Percentiles rank a stretch among this genome's conserved stretches.
phyloP scores from a whole-genome alignment of 805 yeast species.

The baker's yeast (Saccharomyces cerevisiae) region DNA sequence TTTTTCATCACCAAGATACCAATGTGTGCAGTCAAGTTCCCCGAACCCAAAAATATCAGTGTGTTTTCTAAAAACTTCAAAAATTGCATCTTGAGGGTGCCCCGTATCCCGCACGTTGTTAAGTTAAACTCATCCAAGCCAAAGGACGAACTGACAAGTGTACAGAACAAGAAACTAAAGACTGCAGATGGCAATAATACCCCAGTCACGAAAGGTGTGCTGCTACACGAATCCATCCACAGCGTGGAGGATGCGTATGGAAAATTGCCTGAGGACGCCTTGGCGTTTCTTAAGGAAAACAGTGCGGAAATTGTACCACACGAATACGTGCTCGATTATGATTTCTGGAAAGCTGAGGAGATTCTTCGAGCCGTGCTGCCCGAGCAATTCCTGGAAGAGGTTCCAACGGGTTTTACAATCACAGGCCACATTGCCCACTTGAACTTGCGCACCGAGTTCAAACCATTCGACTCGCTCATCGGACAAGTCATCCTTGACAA shows the following conservation, averaged over 20 bases:
- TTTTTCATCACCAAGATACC: conserved; percentile 52
- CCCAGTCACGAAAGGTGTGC: conserved; percentile 35
- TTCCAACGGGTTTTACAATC: conserved; percentile 84
- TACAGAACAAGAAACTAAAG: conserved; percentile 9
- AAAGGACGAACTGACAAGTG: conserved; percentile 3
- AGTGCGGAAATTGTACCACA: conserved; percentile 45
- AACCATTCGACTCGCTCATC: conserved; percentile 70
- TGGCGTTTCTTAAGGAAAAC: conserved; percentile 39
- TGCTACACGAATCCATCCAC: conserved; percentile 47
- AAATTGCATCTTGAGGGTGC: conserved; percentile 58
- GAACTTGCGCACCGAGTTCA: conserved; percentile 74
- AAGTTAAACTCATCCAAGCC: conserved; percentile 21
- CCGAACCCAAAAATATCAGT: conserved; percentile 57
- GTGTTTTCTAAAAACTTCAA: conserved; percentile 50
- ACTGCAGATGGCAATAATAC: conserved; percentile 24
- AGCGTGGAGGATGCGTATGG: conserved; percentile 32
- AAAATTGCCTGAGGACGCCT: conserved; percentile 37
- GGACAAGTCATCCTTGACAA: conserved; percentile 90
- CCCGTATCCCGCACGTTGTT: conserved; percentile 65
- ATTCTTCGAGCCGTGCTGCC: conserved; percentile 74
- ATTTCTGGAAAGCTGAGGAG: conserved; percentile 86
- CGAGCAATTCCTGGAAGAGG: conserved; percentile 49
- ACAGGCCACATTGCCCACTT: conserved; percentile 96
- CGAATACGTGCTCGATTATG: conserved; percentile 52
- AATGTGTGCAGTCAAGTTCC: conserved; percentile 60